A percentile compares a stretch with the other conserved stretches of the same genome.
phyloP scores from a whole-genome alignment of 129 eudicot species.

The Logfia minima region DNA sequence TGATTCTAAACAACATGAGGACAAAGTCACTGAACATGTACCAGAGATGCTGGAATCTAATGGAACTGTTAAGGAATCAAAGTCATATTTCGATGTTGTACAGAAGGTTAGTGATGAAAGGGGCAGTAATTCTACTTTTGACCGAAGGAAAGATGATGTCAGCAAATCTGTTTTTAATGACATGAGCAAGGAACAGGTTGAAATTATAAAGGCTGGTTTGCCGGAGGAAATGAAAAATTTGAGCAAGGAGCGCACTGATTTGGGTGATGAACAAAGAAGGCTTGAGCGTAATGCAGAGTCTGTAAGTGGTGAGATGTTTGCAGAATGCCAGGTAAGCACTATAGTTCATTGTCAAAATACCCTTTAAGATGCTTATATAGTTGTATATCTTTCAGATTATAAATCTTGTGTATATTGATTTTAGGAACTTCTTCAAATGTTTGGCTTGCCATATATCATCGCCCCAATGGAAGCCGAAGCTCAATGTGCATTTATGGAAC shows the following conservation, averaged over 20 bases:
- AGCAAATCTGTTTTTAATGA: constrained; percentile 26
- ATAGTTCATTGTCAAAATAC: background rate
- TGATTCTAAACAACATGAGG: constrained; percentile 35
- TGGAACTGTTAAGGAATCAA: constrained; percentile 34
- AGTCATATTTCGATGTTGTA: constrained; percentile 10
- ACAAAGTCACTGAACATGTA: constrained; percentile 25
- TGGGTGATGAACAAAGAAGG: constrained; percentile 79
- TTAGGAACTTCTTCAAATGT: constrained; percentile 97
- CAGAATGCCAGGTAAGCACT: constrained; percentile 83
- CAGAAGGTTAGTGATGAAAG: constrained; percentile 32
- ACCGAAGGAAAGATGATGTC: constrained; percentile 27
- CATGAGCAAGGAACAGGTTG: constrained; percentile 37
- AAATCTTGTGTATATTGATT: constrained; percentile 20
- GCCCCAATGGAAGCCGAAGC: constrained; percentile 99
- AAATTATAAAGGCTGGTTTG: constrained; percentile 47
- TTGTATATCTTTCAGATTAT: constrained; percentile 5
- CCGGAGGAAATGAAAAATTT: constrained; percentile 66
- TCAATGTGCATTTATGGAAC: constrained; percentile 97
- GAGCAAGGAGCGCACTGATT: constrained; percentile 48
- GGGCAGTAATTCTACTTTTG: constrained; percentile 17
- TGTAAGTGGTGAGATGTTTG: constrained; percentile 90
- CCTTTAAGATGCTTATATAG: background rate
- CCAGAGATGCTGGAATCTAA: constrained; percentile 15
- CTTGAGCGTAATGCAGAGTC: constrained; percentile 91
- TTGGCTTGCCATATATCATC: constrained; percentile 95